Evolutionary conservation across 2,329 filamentous ascomycete genomes (phyloP).

Genomic region (Cladophialophora exuberans): DNA sequence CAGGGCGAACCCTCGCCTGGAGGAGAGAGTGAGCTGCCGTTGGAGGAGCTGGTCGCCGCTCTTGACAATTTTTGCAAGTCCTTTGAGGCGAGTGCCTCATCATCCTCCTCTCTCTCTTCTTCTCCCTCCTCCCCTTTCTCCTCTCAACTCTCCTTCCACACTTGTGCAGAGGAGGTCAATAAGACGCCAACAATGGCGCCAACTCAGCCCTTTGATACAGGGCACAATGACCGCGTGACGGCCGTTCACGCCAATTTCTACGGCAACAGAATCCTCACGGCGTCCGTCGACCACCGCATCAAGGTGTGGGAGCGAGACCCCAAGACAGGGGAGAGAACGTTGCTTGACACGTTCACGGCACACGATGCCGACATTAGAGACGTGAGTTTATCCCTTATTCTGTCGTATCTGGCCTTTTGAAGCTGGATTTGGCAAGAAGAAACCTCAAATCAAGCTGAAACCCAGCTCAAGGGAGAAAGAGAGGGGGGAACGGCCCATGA

Average conservation of each 20-base stretch:
- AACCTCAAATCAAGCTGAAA: too few relatives aligned
- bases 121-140: background rate
- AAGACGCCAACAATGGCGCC: slow-evolving; percentile 13
- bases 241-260: slow-evolving; percentile 90
- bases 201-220: slow-evolving; percentile 47
- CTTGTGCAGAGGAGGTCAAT: background rate
- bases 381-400: slow-evolving; percentile 54
- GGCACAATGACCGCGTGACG: slow-evolving; percentile 69
- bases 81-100: background rate
- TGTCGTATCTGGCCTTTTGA: too few relatives aligned
- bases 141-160: too few relatives aligned
- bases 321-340: slow-evolving; percentile 72
- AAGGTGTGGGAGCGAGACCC: slow-evolving; percentile 86
- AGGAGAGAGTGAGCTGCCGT: too few relatives aligned
- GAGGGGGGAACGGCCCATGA: too few relatives aligned
- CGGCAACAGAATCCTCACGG: slow-evolving; percentile 87
- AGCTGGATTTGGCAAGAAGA: too few relatives aligned
- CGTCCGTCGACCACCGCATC: slow-evolving; percentile 88
- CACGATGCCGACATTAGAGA: slow-evolving; percentile 90
- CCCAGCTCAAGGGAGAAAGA: too few relatives aligned
- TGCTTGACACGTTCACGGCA: slow-evolving; percentile 81
- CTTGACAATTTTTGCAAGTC: too few relatives aligned
- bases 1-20: too few relatives aligned
- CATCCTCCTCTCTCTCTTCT: background rate
- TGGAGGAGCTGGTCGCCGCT: too few relatives aligned